Conservation (phyloP, 106 monocot genomes). For the Phalaenopsis aphrodite region DNA sequence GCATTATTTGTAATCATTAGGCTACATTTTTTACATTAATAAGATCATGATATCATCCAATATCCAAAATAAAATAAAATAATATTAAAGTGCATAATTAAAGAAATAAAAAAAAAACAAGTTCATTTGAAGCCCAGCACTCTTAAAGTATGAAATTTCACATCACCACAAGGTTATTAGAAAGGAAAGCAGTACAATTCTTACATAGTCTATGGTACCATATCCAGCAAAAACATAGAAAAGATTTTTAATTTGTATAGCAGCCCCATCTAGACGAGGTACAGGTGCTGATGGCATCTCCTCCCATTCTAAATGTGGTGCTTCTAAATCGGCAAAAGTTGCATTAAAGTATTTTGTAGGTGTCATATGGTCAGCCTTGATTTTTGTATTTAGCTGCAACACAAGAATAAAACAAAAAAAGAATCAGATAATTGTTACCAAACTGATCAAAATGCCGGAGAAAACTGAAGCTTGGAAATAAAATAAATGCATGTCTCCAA, state of each 20-base stretch:
- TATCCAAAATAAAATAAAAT: no score
- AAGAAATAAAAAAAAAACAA: not conserved
- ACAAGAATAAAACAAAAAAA: not conserved
- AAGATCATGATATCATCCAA: not conserved
- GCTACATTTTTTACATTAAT: not conserved
- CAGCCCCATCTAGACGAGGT: slow-evolving; percentile 69
- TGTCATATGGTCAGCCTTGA: not conserved
- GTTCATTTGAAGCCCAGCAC: not conserved
- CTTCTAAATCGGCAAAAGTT: slow-evolving; percentile 71
- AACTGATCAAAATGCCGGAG: no score
- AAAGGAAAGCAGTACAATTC: not conserved
- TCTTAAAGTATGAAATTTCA: not conserved
- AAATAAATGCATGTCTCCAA: not conserved
- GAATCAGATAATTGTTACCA: not conserved
- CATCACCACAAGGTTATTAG: not conserved
- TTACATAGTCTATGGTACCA: slow-evolving; percentile 58
- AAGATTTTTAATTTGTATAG: slow-evolving; percentile 64
- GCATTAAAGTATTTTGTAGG: slow-evolving; percentile 33
- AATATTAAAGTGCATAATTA: not conserved
- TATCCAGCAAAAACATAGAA: slow-evolving; percentile 80
- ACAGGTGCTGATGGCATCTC: slow-evolving; percentile 68
- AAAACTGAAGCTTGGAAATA: not conserved
- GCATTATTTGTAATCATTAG: not conserved
- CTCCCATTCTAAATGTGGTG: slow-evolving; percentile 67
- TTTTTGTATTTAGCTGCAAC: not conserved